Conservation (phyloP, 768 basidiomycete genomes). For the Clathrus columnatus region DNA sequence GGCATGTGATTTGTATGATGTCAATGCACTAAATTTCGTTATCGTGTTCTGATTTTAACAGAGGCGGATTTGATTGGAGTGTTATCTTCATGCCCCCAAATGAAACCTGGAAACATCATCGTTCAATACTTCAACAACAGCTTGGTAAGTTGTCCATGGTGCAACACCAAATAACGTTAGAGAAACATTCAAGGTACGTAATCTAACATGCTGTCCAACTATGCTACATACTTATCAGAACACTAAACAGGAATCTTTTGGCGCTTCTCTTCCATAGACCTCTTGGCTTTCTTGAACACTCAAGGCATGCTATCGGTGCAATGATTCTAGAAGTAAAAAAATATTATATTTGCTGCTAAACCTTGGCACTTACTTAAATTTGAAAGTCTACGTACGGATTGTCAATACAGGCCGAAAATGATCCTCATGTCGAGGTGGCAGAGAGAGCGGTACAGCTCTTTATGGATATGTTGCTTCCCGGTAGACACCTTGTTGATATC, state of each 20-base stretch:
- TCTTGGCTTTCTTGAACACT: background rate
- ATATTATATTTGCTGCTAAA: background rate
- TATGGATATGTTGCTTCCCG: slow-evolving; percentile 21
- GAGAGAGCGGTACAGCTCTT: slow-evolving; percentile 21
- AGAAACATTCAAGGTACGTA: background rate
- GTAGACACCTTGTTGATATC: slow-evolving; percentile 27
- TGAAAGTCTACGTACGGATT: slow-evolving; percentile 33
- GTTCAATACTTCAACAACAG: slow-evolving; percentile 13
- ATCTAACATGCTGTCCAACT: background rate
- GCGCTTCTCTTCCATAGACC: background rate
- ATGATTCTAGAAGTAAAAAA: slow-evolving; percentile 8
- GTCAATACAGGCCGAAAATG: slow-evolving; percentile 25
- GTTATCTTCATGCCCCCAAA: slow-evolving; percentile 9
- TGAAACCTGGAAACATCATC: slow-evolving; percentile 13
- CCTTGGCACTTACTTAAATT: background rate
- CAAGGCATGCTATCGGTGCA: slow-evolving; percentile 4
- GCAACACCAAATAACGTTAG: slow-evolving; percentile 6
- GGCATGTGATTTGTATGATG: slow-evolving; percentile 54
- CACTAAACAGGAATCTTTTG: background rate
- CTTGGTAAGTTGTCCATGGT: slow-evolving; percentile 9
- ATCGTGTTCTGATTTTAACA: background rate
- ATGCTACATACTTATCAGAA: background rate
- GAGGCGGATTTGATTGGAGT: slow-evolving; percentile 6
- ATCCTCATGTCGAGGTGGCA: slow-evolving; percentile 28
- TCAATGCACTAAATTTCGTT: background rate